phyloP scores from a whole-genome alignment of 2,329 filamentous ascomycete genomes.

The Paracorniculantispora psalliotae region DNA sequence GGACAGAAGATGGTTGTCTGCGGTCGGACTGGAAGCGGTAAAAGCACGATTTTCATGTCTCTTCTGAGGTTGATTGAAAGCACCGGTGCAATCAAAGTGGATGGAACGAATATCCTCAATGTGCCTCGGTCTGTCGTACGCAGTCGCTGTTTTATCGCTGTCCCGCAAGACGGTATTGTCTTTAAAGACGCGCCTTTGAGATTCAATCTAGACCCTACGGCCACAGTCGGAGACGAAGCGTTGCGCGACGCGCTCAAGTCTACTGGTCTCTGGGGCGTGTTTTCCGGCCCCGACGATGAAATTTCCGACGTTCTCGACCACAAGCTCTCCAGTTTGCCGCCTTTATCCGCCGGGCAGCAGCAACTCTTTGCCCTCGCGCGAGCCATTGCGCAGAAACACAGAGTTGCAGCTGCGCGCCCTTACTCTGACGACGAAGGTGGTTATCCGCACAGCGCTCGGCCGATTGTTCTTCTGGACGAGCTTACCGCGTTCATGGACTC shows the following conservation, averaged over 20 bases:
- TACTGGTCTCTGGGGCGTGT: slow-evolving; percentile 12
- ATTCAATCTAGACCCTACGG: slow-evolving; percentile 19
- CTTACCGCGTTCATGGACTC: slow-evolving; percentile 29
- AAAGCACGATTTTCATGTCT: slow-evolving; percentile 20
- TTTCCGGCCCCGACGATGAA: not conserved
- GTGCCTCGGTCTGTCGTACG: slow-evolving; percentile 23
- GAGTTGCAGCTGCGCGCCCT: slow-evolving; percentile 4
- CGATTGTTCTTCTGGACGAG: slow-evolving; percentile 30
- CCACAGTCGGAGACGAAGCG: slow-evolving; percentile 1
- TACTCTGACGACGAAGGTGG: not conserved
- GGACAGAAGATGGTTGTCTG: slow-evolving; percentile 22
- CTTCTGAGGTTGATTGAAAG: slow-evolving; percentile 17
- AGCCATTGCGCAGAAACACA: slow-evolving; percentile 23
- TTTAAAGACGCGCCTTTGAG: slow-evolving; percentile 18
- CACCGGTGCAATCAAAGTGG: slow-evolving; percentile 24
- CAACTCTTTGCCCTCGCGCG: slow-evolving; percentile 30
- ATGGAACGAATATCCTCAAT: slow-evolving; percentile 23
- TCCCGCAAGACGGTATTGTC: slow-evolving; percentile 26
- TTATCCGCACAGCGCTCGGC: slow-evolving; percentile 18
- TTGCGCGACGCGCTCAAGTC: slow-evolving; percentile 14
- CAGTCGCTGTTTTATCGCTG: slow-evolving; percentile 25
- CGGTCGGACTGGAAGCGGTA: slow-evolving; percentile 25
- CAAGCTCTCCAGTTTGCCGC: slow-evolving; percentile 21
- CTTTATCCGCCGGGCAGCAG: slow-evolving; percentile 28
- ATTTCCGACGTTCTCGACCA: slow-evolving; percentile 20